Evolutionary conservation across 768 basidiomycete genomes (phyloP).

Genomic region (Leccinellum luteum): DNA sequence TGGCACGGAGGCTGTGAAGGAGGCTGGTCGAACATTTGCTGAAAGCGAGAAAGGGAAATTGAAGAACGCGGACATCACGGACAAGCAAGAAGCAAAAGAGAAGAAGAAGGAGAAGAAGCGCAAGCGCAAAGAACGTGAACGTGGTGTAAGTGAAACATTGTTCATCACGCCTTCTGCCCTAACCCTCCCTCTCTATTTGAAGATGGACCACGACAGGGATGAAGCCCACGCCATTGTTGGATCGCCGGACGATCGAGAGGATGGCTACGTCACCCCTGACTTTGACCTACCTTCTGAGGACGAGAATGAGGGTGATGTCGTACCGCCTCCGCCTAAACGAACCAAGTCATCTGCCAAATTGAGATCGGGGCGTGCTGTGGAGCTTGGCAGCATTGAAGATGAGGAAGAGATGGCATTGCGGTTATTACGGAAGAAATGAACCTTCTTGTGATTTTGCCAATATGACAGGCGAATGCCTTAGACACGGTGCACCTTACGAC

Average conservation of each 20-base stretch:
- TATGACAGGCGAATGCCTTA: neutral
- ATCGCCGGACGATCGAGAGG: constrained; percentile 49
- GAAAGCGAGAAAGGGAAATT: constrained; percentile 73
- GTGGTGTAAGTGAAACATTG: constrained; percentile 24
- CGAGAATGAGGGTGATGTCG: constrained; percentile 33
- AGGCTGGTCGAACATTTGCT: constrained; percentile 67
- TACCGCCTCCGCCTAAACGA: constrained; percentile 32
- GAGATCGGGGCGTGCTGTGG: constrained; percentile 27
- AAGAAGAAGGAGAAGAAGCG: constrained; percentile 92
- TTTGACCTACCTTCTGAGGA: constrained; percentile 52
- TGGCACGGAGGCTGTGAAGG: constrained; percentile 60
- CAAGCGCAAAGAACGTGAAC: constrained; percentile 81
- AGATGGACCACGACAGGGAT: constrained; percentile 30
- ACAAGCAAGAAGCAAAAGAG: constrained; percentile 81
- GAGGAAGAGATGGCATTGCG: constrained; percentile 66
- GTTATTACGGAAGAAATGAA: constrained; percentile 43
- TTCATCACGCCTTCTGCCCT: neutral
- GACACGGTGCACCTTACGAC: neutral
- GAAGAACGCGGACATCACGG: constrained; percentile 63
- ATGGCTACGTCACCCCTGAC: constrained; percentile 71
- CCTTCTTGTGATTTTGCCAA: neutral
- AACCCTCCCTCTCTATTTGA: neutral
- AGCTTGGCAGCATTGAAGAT: constrained; percentile 41
- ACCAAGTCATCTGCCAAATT: constrained; percentile 23
- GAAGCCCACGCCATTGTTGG: constrained; percentile 29